Conservation (phyloP, 2,329 filamentous ascomycete genomes). For the Talaromyces verruculosus region DNA sequence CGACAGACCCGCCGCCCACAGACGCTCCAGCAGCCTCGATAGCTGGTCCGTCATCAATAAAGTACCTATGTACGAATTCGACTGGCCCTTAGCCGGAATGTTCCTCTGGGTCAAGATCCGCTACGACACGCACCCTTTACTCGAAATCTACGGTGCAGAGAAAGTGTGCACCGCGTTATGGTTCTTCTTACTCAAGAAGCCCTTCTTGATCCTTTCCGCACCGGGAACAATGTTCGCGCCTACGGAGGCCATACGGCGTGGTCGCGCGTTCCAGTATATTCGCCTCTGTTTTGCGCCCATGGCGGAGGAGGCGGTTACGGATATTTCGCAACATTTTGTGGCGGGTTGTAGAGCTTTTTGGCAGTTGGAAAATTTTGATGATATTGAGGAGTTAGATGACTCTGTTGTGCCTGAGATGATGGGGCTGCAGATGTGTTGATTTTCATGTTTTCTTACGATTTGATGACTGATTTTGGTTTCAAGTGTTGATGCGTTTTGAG, state of each 20-base stretch:
- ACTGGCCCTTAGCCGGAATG: slow-evolving; percentile 85
- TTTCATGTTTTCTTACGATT: not conserved
- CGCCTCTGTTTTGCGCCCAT: slow-evolving; percentile 84
- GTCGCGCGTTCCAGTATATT: slow-evolving; percentile 68
- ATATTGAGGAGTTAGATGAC: slow-evolving; percentile 18
- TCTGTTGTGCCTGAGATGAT: slow-evolving; percentile 13
- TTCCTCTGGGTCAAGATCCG: slow-evolving; percentile 79
- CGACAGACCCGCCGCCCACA: slow-evolving; percentile 42
- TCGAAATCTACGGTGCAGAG: slow-evolving; percentile 53
- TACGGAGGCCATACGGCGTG: slow-evolving; percentile 55
- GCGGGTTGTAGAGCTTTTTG: slow-evolving; percentile 73
- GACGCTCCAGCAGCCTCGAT: slow-evolving; percentile 45
- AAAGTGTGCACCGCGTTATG: slow-evolving; percentile 66
- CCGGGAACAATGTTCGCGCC: slow-evolving; percentile 75
- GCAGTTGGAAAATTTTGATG: slow-evolving; percentile 60
- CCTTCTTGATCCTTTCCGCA: slow-evolving; percentile 67
- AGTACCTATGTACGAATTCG: slow-evolving; percentile 71
- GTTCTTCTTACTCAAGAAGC: slow-evolving; percentile 67
- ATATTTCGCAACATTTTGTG: slow-evolving; percentile 63
- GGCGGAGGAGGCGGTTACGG: slow-evolving; percentile 66
- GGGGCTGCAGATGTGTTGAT: slow-evolving; percentile 15
- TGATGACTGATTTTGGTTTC: not conserved
- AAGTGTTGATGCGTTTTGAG: not conserved
- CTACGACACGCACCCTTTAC: slow-evolving; percentile 72
- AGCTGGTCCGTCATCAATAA: slow-evolving; percentile 77